Conservation (phyloP, 179 eudicot genomes). For the Gypsophila paniculata region DNA sequence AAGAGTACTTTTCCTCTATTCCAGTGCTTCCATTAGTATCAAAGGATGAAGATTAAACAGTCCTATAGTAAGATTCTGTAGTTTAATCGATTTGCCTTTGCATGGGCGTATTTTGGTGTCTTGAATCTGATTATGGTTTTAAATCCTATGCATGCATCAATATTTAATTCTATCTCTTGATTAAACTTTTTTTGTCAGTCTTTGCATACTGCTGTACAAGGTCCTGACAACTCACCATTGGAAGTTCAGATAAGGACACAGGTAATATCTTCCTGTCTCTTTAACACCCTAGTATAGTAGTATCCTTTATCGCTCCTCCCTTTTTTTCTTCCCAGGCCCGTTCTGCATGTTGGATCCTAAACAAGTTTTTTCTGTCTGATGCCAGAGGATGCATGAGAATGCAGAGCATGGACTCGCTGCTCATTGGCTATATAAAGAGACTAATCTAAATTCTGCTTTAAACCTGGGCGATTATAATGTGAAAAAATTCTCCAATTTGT, state of each 20-base stretch:
- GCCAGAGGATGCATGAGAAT: conserved; percentile 89
- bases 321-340: too few species aligned
- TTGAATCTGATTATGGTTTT: conserved; percentile 1
- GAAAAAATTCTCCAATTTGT: conserved; percentile 35
- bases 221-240: conserved; percentile 76
- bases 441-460: conserved; percentile 38
- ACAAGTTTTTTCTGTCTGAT: conserved; percentile 9
- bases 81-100: background rate
- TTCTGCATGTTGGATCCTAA: conserved; percentile 4
- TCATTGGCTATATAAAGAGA: conserved; percentile 97
- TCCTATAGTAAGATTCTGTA: background rate
- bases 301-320: background rate
- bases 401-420: conserved; percentile 98
- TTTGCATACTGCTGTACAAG: conserved; percentile 88
- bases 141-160: background rate
- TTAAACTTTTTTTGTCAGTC: conserved; percentile 53
- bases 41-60: background rate
- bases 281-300: background rate
- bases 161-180: background rate
- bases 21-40: background rate
- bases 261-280: conserved; percentile 33
- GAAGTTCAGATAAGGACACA: conserved; percentile 96
- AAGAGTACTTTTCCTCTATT: background rate
- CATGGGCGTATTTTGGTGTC: background rate
- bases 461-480: conserved; percentile 38